Percentiles rank a stretch among this genome's conserved stretches.
Evolutionary conservation across 495 filamentous ascomycete genomes (phyloP).

Genomic region (Penicillium ochrochloron): DNA sequence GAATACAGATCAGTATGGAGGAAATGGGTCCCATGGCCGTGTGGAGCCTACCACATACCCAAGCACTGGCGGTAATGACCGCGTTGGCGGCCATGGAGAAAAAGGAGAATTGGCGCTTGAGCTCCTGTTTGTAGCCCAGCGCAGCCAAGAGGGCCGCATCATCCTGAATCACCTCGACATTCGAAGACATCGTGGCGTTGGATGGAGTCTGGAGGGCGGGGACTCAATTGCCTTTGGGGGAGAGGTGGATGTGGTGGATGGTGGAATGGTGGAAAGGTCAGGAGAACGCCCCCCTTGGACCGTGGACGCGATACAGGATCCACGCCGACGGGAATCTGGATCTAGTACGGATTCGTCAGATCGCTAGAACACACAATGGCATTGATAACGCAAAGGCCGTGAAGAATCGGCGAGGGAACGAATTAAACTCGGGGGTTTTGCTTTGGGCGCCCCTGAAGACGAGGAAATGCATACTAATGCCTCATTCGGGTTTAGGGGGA

Average conservation of each 20-base stretch:
- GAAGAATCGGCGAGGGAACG: not conserved
- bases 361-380: not conserved
- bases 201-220: not conserved
- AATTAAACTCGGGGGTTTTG: slow-evolving; percentile 1
- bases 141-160: slow-evolving; percentile 15
- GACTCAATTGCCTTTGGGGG: not conserved
- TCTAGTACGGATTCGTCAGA: not conserved
- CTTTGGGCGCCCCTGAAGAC: not conserved
- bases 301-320: not conserved
- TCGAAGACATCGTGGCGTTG: not conserved
- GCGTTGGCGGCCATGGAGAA: slow-evolving; percentile 20
- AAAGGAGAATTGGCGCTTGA: slow-evolving; percentile 14
- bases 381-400: not conserved
- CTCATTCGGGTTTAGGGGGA: too few species aligned
- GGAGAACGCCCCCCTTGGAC: not conserved
- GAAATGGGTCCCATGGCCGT: not conserved
- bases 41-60: slow-evolving; percentile 7
- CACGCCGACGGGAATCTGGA: not conserved
- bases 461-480: not conserved
- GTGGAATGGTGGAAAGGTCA: not conserved
- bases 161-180: slow-evolving; percentile 5
- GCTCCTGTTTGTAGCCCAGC: slow-evolving; percentile 16
- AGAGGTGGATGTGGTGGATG: not conserved
- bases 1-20: slow-evolving; percentile 3
- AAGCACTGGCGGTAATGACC: slow-evolving; percentile 17